Conservation (phyloP, 352 stramenopile species). For the Phytopythium montanum region DNA sequence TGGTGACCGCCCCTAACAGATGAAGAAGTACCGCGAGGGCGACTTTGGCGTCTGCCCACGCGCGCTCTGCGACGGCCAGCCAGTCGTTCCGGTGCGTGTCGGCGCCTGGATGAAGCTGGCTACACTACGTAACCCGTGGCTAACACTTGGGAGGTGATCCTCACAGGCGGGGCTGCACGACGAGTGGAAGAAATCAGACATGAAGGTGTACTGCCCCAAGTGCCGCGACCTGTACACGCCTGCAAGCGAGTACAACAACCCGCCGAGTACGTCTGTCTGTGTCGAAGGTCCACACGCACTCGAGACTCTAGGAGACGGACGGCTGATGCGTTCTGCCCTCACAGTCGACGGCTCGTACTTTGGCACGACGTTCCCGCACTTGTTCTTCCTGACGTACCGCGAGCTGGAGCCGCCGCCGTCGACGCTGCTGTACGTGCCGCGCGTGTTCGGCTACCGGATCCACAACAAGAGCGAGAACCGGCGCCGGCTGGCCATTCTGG, state of each 20-base stretch:
- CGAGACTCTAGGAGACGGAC: too few relatives aligned
- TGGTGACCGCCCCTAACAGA: slow-evolving; percentile 19
- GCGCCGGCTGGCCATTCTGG: slow-evolving; percentile 72
- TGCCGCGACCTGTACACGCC: slow-evolving; percentile 87
- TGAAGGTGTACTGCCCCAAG: slow-evolving; percentile 91
- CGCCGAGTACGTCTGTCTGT: slow-evolving; percentile 82
- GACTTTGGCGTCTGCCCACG: slow-evolving; percentile 87
- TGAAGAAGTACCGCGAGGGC: slow-evolving; percentile 88
- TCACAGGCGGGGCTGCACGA: slow-evolving; percentile 78
- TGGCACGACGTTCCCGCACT: slow-evolving; percentile 97
- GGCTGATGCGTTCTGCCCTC: too few relatives aligned
- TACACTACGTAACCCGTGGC: neutral
- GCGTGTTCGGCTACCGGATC: slow-evolving; percentile 93
- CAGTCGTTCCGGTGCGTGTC: slow-evolving; percentile 69
- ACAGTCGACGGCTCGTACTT: slow-evolving; percentile 97
- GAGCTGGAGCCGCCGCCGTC: slow-evolving; percentile 85
- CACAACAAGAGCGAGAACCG: slow-evolving; percentile 86
- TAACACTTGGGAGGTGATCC: neutral
- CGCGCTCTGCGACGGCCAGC: slow-evolving; percentile 78
- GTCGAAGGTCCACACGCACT: too few relatives aligned
- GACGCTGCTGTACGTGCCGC: slow-evolving; percentile 85
- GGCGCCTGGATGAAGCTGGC: neutral
- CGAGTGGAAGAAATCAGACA: slow-evolving; percentile 88
- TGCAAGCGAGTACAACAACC: slow-evolving; percentile 78
- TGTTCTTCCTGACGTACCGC: slow-evolving; percentile 98